A percentile compares a stretch with the other conserved stretches of the same genome.
Evolutionary conservation across 2,329 filamentous ascomycete species (phyloP).

Genomic region (Fusarium torulosum): DNA sequence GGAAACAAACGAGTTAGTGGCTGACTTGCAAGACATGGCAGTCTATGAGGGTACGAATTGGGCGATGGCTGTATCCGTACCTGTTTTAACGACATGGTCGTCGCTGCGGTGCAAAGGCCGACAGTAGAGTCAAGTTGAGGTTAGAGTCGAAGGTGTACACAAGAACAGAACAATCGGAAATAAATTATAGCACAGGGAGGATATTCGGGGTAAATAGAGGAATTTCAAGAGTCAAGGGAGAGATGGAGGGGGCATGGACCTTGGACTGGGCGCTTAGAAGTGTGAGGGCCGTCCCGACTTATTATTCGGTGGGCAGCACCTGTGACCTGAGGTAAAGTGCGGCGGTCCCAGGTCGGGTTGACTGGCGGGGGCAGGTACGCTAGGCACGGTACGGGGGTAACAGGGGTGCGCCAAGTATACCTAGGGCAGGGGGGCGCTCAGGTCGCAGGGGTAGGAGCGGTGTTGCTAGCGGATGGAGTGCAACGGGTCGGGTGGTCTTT

Average conservation of each 20-base stretch:
- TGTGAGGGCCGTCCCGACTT: conserved; percentile 46
- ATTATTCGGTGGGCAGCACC: conserved; percentile 46
- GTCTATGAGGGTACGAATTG: neutral
- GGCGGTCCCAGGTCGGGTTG: conserved; percentile 15
- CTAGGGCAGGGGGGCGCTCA: conserved; percentile 20
- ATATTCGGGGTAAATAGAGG: conserved; percentile 35
- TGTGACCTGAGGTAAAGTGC: conserved; percentile 38
- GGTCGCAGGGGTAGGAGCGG: conserved; percentile 25
- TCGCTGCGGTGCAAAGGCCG: conserved; percentile 44
- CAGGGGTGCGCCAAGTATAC: conserved; percentile 23
- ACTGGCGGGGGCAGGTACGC: conserved; percentile 38
- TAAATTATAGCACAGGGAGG: conserved; percentile 22
- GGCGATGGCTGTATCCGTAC: conserved; percentile 53
- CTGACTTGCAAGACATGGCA: conserved; percentile 16
- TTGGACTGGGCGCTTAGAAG: conserved; percentile 46
- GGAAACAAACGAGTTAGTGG: conserved; percentile 29
- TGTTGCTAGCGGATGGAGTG: conserved; percentile 36
- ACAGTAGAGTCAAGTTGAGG: conserved; percentile 26
- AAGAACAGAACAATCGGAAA: conserved; percentile 9
- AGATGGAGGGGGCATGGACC: conserved; percentile 30
- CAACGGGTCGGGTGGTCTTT: conserved; percentile 34
- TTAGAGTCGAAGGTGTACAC: conserved; percentile 11
- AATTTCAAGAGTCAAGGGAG: conserved; percentile 38
- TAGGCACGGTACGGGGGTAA: conserved; percentile 44
- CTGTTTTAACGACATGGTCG: conserved; percentile 71